Percentiles rank a stretch among this genome's conserved stretches.
Conservation (phyloP, 257 asterid species). For the Solanum habrochaites region DNA sequence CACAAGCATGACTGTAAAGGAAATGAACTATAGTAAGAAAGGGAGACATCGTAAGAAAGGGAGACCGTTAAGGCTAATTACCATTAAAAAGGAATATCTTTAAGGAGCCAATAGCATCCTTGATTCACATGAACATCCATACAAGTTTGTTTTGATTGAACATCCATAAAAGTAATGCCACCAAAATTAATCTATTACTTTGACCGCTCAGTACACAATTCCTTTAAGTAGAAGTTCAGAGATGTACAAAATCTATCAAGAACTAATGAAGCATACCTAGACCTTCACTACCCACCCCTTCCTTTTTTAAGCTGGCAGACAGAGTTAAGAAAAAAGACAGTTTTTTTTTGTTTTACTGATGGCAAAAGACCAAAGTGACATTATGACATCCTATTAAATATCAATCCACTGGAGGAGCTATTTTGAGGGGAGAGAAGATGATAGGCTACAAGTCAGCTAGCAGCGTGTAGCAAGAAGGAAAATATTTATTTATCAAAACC, state of each 20-base stretch:
- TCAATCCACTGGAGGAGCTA: not conserved
- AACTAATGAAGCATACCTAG: not conserved
- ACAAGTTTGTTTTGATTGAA: not conserved
- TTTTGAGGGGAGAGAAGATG: not conserved
- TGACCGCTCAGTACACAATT: not conserved
- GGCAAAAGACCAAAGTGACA: not conserved
- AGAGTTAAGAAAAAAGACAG: not conserved
- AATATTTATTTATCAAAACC: not conserved
- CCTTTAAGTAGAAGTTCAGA: not conserved
- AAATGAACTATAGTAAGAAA: not conserved
- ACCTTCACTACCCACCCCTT: not conserved
- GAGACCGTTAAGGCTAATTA: not conserved
- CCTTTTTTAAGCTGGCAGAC: not conserved
- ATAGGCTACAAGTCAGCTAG: not conserved
- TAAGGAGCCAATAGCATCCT: not conserved
- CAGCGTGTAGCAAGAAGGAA: not conserved
- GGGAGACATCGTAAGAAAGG: not conserved
- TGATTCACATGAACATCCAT: not conserved
- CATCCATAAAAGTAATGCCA: not conserved
- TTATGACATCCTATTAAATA: not conserved
- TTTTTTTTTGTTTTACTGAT: not conserved
- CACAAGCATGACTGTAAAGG: not conserved
- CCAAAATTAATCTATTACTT: not conserved
- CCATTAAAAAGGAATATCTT: not conserved
- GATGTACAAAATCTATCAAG: not conserved